These are phyloP conservation scores for Thelonectria rubi DNA, from an alignment of 2,329 filamentous ascomycete species.

Conservation along the genomic window DNA sequence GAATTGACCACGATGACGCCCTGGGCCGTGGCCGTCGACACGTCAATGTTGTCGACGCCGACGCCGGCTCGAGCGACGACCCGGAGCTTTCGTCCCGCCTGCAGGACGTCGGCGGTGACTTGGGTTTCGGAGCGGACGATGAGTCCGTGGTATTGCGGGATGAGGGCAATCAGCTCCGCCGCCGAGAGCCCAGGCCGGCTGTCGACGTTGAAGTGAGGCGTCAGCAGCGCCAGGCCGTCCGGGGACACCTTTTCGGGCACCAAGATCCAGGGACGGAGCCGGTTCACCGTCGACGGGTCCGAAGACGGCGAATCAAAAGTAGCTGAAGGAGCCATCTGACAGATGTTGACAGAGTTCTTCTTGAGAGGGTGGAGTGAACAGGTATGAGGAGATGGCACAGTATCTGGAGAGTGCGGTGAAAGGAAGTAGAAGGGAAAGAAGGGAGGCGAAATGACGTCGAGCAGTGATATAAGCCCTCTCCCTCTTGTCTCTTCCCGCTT, in stretches of 20 bases:
- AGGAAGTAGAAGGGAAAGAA: conserved; percentile 24
- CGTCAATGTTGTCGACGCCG: conserved; percentile 84
- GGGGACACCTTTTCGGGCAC: conserved; percentile 83
- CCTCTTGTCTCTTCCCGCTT: conserved; percentile 25
- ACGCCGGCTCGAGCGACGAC: conserved; percentile 85
- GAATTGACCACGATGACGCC: conserved; percentile 85
- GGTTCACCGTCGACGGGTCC: conserved; percentile 19
- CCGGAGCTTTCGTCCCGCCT: conserved; percentile 73
- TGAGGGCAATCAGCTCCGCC: conserved; percentile 71
- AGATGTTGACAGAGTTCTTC: not conserved
- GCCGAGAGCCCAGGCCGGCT: conserved; percentile 69
- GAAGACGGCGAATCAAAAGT: conserved; percentile 33
- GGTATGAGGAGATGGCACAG: no score
- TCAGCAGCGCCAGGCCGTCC: conserved; percentile 78
- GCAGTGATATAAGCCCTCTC: conserved; percentile 11
- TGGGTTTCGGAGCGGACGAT: conserved; percentile 86
- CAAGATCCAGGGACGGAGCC: conserved; percentile 61
- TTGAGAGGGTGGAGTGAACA: no score
- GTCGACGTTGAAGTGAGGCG: conserved; percentile 74
- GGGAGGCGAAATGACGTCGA: conserved; percentile 32
- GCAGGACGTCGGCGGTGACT: conserved; percentile 74
- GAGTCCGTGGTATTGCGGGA: conserved; percentile 77
- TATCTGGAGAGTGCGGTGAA: conserved; percentile 13
- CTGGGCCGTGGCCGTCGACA: conserved; percentile 73
- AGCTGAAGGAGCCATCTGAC: conserved; percentile 46